Percentiles rank a stretch among this genome's conserved stretches.
Evolutionary conservation across 257 asterid species (phyloP).

Genomic region (Nicotiana undulata): DNA sequence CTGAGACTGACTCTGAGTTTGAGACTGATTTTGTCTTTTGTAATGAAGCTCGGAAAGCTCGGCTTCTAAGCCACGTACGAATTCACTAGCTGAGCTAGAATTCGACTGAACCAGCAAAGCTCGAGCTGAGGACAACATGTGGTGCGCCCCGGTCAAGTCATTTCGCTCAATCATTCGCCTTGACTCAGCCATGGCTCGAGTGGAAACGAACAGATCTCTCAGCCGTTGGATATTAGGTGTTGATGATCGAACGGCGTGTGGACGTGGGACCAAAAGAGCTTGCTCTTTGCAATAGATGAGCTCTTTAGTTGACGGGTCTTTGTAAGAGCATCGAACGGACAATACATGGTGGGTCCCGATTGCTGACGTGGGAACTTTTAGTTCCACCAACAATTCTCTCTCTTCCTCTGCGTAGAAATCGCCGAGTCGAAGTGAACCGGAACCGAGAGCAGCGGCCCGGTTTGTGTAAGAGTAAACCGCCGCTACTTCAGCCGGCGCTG

Average conservation of each 20-base stretch:
- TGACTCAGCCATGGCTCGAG: constrained; percentile 89
- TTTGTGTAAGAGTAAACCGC: constrained; percentile 55
- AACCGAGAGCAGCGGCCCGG: constrained; percentile 50
- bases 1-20: background rate
- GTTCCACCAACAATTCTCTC: constrained; percentile 67
- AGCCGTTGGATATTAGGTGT: constrained; percentile 51
- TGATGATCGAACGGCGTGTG: constrained; percentile 68
- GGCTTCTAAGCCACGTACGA: constrained; percentile 65
- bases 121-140: constrained; percentile 70
- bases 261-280: constrained; percentile 54
- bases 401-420: constrained; percentile 73
- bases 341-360: constrained; percentile 68
- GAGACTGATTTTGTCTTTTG: constrained; percentile 28
- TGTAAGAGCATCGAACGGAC: constrained; percentile 75
- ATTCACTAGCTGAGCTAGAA: constrained; percentile 57
- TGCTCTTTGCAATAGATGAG: constrained; percentile 55
- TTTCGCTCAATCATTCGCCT: constrained; percentile 43
- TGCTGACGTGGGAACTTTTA: constrained; percentile 63
- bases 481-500: constrained; percentile 53
- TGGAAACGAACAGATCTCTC: constrained; percentile 52
- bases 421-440: constrained; percentile 57
- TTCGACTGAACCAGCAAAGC: constrained; percentile 59
- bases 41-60: constrained; percentile 55
- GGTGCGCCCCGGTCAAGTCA: constrained; percentile 66
- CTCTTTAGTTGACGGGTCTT: constrained; percentile 83